Percentiles rank a stretch among this genome's conserved stretches.
Conservation (phyloP, 441 rosid species). For the Kokia cookei region DNA sequence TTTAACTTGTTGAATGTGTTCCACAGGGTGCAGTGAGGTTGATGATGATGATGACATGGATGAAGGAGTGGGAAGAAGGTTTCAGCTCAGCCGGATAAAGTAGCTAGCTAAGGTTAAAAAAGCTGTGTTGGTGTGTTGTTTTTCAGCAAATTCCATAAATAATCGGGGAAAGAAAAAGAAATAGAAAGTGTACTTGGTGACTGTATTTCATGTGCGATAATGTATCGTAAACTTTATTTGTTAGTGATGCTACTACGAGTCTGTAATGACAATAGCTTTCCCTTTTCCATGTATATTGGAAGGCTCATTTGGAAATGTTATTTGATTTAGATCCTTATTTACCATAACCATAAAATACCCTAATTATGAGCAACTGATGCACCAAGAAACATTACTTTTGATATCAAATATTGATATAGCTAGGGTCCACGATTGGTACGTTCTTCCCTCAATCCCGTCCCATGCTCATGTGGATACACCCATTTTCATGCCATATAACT, state of each 20-base stretch:
- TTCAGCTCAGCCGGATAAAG: not conserved
- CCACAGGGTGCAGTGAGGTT: constrained; percentile 13
- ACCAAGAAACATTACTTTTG: no score
- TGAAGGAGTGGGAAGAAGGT: not conserved
- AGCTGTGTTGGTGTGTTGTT: not conserved
- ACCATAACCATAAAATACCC: not conserved
- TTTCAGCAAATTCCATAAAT: not conserved
- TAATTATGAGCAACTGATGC: not conserved
- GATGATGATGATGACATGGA: not conserved
- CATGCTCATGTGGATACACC: no score
- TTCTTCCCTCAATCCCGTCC: no score
- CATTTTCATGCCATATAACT: no score
- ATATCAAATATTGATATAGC: no score
- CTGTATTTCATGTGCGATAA: not conserved
- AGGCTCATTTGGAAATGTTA: not conserved
- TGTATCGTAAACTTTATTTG: not conserved
- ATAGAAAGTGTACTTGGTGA: not conserved
- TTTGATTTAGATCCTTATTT: not conserved
- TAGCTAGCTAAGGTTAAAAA: not conserved
- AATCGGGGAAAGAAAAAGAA: not conserved
- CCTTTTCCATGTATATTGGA: not conserved
- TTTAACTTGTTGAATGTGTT: not conserved
- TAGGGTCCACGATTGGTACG: no score
- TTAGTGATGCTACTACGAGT: not conserved
- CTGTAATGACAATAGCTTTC: not conserved